A percentile compares a stretch with the other conserved stretches of the same genome.
Conservation (phyloP, 2,329 filamentous ascomycete genomes). For the Nakataea oryzae region DNA sequence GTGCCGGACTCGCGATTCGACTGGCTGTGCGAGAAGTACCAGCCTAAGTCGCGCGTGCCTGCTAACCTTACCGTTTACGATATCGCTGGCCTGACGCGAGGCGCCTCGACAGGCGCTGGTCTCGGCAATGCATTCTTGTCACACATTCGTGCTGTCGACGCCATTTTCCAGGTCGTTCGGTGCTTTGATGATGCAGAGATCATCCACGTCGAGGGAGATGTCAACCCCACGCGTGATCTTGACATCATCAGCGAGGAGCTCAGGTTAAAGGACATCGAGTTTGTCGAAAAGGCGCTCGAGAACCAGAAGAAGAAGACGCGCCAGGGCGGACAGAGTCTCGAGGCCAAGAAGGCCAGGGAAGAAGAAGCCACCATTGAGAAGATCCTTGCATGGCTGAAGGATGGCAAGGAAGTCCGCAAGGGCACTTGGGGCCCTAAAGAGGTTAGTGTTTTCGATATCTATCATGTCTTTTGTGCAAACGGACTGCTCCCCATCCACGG, state of each 20-base stretch:
- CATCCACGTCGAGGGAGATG: constrained; percentile 98
- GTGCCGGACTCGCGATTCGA: constrained; percentile 94
- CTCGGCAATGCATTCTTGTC: constrained; percentile 97
- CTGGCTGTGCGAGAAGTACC: constrained; percentile 93
- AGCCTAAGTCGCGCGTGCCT: constrained; percentile 93
- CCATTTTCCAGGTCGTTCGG: constrained; percentile 93
- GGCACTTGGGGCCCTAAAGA: constrained; percentile 86
- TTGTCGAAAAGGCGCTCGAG: constrained; percentile 91
- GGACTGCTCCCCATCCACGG: constrained; percentile 3
- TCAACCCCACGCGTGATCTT: constrained; percentile 87
- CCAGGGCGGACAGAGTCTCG: constrained; percentile 85
- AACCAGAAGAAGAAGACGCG: constrained; percentile 88
- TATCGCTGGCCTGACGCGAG: constrained; percentile 91
- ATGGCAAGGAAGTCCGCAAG: constrained; percentile 89
- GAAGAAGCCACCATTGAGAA: constrained; percentile 92
- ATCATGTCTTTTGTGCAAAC: constrained; percentile 3
- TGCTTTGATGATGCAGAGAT: constrained; percentile 99
- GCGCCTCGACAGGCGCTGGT: constrained; percentile 93
- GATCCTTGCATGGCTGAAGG: constrained; percentile 70
- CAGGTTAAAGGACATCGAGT: constrained; percentile 97
- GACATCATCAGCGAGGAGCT: constrained; percentile 96
- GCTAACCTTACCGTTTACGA: constrained; percentile 98
- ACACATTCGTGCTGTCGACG: constrained; percentile 95
- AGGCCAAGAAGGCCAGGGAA: constrained; percentile 95
- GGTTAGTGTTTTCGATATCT: constrained; percentile 32